Evolutionary conservation across 177 flowering plant genomes (phyloP), one percentile per base, ranked within the genome.

Genomic region (Vitis hybrid): DNA sequence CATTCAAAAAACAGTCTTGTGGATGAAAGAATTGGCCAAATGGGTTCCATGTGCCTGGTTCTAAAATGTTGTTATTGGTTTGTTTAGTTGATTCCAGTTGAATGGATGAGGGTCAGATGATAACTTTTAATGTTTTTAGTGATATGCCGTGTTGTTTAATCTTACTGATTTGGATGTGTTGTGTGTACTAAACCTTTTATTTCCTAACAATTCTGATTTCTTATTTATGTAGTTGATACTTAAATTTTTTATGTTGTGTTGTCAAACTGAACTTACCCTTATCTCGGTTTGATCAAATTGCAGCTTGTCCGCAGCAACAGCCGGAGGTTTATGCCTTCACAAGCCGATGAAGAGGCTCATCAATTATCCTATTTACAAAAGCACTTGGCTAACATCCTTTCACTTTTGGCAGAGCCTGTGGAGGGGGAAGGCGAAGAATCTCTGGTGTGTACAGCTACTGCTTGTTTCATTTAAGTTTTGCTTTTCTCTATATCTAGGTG

Each of bases 301-400:
- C 86, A 96, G 99, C 89, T 96, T 78, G 98, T 82, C n/a, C 93
- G 99, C 51, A 90, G 97, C 84, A 96, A 93, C 68, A 93, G 87
- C 80, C 91, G 99, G 15, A 76, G 90, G 31, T 89, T 84, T 79
- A 86, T 92, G 90, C 99, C 99, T 70, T 96, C 99, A 45, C 99
- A 88, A 73, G 87, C 88, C 71, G 99, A 96, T 81, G 99, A 96
- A 79, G 99, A 96, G 86, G 90, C 91, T 63, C 98, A 96, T 77
- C 98, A 91, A 77, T 72, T 96, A 56, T 93, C 98, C 18, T 93
- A 96, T 81, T 77, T 96, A 56, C 97, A 92, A 72, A 96, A 96
- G 78, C 99, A 96, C 74, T 60, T 96, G 85, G 88, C 87, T 49
- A 93, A 93, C 76, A 88, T 93, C 72, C 78, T 96, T 49, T 86